Conservation (phyloP, 2,329 filamentous ascomycete species). For the Ceratocystis harringtonii region DNA sequence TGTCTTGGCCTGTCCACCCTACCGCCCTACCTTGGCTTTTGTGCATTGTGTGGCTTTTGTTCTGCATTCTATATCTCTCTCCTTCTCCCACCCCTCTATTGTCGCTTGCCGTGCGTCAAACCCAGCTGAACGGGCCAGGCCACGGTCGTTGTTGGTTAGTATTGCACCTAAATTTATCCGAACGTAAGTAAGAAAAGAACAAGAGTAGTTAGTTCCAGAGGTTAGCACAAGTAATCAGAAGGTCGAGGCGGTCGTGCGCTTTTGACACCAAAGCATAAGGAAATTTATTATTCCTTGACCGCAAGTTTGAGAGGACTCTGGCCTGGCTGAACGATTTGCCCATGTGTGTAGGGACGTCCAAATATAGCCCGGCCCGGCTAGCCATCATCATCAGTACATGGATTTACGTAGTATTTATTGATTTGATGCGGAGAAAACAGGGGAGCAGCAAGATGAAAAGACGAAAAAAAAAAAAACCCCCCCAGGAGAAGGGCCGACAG, state of each 20-base stretch:
- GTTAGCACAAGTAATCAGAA: background rate
- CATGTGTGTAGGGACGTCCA: background rate
- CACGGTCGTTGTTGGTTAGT: background rate
- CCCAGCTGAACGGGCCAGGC: background rate
- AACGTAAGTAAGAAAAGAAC: background rate
- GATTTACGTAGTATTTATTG: background rate
- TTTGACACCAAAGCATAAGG: no score
- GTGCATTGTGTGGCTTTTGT: background rate
- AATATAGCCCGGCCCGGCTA: background rate
- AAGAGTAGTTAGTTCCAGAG: background rate
- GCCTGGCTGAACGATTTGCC: background rate
- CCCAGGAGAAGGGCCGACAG: background rate
- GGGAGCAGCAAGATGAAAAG: no score
- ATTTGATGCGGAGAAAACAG: slow-evolving; percentile 1
- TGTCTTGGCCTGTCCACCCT: background rate
- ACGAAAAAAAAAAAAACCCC: background rate
- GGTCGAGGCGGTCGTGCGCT: background rate
- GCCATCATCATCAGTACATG: background rate
- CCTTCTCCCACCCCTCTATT: background rate
- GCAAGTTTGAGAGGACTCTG: background rate
- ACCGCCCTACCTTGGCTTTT: no score
- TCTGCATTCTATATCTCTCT: background rate
- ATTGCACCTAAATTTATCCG: background rate
- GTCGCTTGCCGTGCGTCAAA: background rate
- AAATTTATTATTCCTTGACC: background rate